Evolutionary conservation across 2,329 filamentous ascomycete genomes (phyloP).

Genomic region (Exophiala lecanii-corni): DNA sequence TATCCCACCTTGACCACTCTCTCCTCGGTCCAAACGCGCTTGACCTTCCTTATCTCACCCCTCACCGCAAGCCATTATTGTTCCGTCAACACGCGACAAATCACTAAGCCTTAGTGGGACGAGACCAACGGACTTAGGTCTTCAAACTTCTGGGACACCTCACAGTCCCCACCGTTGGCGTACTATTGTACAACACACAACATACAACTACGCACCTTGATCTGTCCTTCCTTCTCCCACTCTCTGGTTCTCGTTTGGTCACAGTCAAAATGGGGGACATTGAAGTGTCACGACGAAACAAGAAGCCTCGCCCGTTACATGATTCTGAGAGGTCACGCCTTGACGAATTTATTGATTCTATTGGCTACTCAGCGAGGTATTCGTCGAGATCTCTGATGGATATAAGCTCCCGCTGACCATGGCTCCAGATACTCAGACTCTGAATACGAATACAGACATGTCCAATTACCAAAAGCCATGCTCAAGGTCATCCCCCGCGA

Average conservation of each 20-base stretch:
- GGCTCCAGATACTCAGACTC: slow-evolving; percentile 76
- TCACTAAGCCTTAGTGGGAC: neutral
- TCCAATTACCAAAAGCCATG: slow-evolving; percentile 97
- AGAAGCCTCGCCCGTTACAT: slow-evolving; percentile 71
- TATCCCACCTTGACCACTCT: too few species aligned
- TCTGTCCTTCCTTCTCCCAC: too few species aligned
- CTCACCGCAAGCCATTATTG: neutral
- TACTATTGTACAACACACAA: too few species aligned
- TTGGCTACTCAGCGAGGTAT: slow-evolving; percentile 92
- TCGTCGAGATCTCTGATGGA: neutral
- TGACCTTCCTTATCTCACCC: neutral
- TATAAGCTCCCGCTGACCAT: slow-evolving; percentile 6
- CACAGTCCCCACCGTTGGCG: too few species aligned
- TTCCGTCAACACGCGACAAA: neutral
- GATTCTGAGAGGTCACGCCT: slow-evolving; percentile 77
- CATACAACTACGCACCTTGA: too few species aligned
- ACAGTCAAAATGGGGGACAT: slow-evolving; percentile 47
- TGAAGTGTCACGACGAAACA: slow-evolving; percentile 81
- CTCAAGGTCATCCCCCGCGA: slow-evolving; percentile 93
- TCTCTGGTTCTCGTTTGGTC: too few species aligned
- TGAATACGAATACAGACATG: slow-evolving; percentile 94
- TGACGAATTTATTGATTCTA: slow-evolving; percentile 86
- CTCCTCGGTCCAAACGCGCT: neutral
- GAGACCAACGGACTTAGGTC: too few species aligned
- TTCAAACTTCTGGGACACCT: too few species aligned